Evolutionary conservation across 129 eudicot genomes (phyloP), one percentile per base, ranked within the genome.

Genomic region (Chrysanthemum lavandulifolium): DNA sequence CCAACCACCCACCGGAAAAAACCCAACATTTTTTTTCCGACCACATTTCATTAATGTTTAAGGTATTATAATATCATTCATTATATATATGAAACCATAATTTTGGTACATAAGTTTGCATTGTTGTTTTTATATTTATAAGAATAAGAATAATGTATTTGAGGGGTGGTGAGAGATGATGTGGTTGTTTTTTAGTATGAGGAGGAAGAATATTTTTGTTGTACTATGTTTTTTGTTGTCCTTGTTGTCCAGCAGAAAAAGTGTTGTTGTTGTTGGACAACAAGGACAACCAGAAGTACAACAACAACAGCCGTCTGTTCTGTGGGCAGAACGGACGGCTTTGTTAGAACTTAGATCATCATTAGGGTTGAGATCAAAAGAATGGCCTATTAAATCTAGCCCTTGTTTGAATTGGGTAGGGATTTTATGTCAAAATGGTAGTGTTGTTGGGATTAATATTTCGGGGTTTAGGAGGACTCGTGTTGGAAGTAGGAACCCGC

Each of bases 401-500:
- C 99, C 96, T 21, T 94, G 99, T 79, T 50, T 61, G n/a, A 67
- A 61, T 74, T 94, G 99, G 96, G 82, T 48, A 2, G 98, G 98
- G 48, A 69, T 93, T 52, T 78, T 76, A 4, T 90, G 97, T 72
- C 50, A 19, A 45, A 89, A 92, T 71, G 96, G 96, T 25, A 79
- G 86, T 31, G 97, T 94, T 57, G 59, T 77, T 67, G 96, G 91
- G 78, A 83, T 94, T 6, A 94, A 94, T 49, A 84, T 94, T 15
- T 94, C 99, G 23, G 96, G 96, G 82, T 94, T 94, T 82, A 79
- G 65, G 69, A 78, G 99, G 43, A 94, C 99, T 3, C 56, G 97
- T 77, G 31, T 71, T 77, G 97, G 96, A 2, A 69, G 73, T 3
- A 78, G 21, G 83, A 90, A 81, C 83, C 98, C 98, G n/a, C 91